A percentile compares a stretch with the other conserved stretches of the same genome.
phyloP scores from a whole-genome alignment of 345 rosid genomes.

The Syzygium aromaticum region DNA sequence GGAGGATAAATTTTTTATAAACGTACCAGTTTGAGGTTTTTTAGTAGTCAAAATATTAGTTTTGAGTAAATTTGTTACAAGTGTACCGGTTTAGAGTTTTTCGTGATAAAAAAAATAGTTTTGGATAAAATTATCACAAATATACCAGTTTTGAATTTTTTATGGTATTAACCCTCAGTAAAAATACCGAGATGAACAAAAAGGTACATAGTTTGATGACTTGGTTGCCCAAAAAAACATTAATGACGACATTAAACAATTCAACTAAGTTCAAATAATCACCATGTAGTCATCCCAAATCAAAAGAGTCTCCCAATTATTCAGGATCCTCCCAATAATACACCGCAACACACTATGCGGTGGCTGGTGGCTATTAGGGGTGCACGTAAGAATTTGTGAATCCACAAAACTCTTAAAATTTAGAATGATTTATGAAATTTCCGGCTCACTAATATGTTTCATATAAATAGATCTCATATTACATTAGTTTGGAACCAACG shows the following conservation, averaged over 20 bases:
- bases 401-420: not conserved
- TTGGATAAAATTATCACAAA: too few relatives aligned
- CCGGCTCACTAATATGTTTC: accelerated
- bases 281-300: not conserved
- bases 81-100: too few relatives aligned
- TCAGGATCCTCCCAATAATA: not conserved
- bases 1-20: too few relatives aligned
- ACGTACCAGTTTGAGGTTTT: too few relatives aligned
- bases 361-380: not conserved
- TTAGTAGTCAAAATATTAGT: too few relatives aligned
- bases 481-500: not conserved
- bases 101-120: too few relatives aligned
- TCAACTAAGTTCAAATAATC: not conserved
- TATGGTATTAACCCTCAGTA: too few relatives aligned
- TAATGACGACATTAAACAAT: not conserved
- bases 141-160: too few relatives aligned
- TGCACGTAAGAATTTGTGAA: not conserved
- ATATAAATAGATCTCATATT: not conserved
- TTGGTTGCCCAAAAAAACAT: not conserved
- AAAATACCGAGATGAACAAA: not conserved
- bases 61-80: too few relatives aligned
- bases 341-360: not conserved
- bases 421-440: not conserved
- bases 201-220: not conserved
- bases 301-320: not conserved